phyloP scores from a whole-genome alignment of 2,329 filamentous ascomycete species.

The Colletotrichum sp. region DNA sequence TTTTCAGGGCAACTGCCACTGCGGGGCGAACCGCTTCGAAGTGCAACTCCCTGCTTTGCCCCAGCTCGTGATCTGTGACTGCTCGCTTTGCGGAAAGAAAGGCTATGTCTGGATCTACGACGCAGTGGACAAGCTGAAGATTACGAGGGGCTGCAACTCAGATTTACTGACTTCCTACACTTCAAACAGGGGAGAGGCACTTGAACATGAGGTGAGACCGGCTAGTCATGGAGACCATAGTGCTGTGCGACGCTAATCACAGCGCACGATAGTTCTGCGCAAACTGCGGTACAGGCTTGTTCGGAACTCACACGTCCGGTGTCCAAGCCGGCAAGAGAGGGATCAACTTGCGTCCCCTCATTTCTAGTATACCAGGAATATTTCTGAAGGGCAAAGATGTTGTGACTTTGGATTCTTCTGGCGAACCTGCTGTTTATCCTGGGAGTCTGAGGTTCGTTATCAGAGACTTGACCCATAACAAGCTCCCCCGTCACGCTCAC shows the following conservation, averaged over 20 bases:
- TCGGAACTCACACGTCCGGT: constrained; percentile 27
- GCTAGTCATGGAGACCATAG: neutral
- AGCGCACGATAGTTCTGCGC: constrained; percentile 28
- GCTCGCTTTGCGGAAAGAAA: constrained; percentile 31
- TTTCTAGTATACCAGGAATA: neutral
- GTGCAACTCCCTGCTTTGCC: constrained; percentile 13
- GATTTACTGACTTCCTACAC: neutral
- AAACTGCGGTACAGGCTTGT: constrained; percentile 29
- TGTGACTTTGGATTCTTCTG: neutral
- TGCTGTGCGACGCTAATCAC: neutral
- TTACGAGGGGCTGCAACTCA: constrained; percentile 15
- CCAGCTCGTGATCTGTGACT: constrained; percentile 24
- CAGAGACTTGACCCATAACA: fast-evolving
- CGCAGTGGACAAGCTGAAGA: constrained; percentile 1
- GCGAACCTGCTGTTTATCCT: neutral
- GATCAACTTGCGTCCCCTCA: constrained; percentile 25
- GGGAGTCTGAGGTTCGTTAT: neutral
- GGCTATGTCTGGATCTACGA: constrained; percentile 30
- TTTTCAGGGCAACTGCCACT: constrained; percentile 33
- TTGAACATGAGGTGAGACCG: constrained; percentile 22
- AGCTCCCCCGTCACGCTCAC: neutral
- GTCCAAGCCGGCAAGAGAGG: constrained; percentile 22
- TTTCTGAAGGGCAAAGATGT: neutral
- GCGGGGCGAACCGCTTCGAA: constrained; percentile 31
- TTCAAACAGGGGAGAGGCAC: neutral